A percentile compares a stretch with the other conserved stretches of the same genome.
These are phyloP conservation scores for Tolypocladium ophioglossoides DNA, from an alignment of 2,329 filamentous ascomycete species.

Conservation along the genomic window DNA sequence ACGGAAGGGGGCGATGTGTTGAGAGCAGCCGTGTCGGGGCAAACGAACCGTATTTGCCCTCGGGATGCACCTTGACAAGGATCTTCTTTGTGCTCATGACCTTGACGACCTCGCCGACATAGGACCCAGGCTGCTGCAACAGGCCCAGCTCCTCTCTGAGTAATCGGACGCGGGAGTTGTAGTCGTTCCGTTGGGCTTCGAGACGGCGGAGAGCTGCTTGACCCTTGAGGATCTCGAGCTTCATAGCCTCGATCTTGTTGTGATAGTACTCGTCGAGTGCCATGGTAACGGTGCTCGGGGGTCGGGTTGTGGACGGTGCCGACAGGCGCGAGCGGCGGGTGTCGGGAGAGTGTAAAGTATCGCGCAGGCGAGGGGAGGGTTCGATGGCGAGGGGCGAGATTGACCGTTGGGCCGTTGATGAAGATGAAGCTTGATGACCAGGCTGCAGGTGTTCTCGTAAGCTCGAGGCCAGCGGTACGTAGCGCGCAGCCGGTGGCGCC, in stretches of 20 bases:
- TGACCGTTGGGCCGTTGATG: conserved; percentile 3
- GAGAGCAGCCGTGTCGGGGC: neutral
- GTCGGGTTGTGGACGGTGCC: neutral
- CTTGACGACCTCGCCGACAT: conserved; percentile 99
- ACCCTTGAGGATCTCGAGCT: conserved; percentile 99
- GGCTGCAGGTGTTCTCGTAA: conserved; percentile 15
- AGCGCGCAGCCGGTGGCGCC: neutral
- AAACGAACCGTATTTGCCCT: conserved; percentile 92
- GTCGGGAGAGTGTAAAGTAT: no score
- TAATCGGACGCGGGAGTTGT: conserved; percentile 94
- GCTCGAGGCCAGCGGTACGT: conserved; percentile 1
- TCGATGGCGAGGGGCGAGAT: neutral
- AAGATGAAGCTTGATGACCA: conserved; percentile 10
- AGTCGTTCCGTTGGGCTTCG: conserved; percentile 97
- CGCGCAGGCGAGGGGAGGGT: neutral
- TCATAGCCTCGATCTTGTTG: conserved; percentile 99
- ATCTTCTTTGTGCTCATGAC: conserved; percentile 99
- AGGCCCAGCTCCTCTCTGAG: conserved; percentile 91
- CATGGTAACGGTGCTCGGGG: conserved; percentile 49
- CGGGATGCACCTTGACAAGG: conserved; percentile 95
- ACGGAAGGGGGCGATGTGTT: neutral
- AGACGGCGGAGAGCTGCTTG: conserved; percentile 90
- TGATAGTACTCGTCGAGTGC: conserved; percentile 98
- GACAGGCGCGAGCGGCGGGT: neutral
- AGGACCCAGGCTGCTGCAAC: conserved; percentile 93